These are phyloP conservation scores for Hericium erinaceus DNA, from an alignment of 768 basidiomycete species.

Conservation along the genomic window DNA sequence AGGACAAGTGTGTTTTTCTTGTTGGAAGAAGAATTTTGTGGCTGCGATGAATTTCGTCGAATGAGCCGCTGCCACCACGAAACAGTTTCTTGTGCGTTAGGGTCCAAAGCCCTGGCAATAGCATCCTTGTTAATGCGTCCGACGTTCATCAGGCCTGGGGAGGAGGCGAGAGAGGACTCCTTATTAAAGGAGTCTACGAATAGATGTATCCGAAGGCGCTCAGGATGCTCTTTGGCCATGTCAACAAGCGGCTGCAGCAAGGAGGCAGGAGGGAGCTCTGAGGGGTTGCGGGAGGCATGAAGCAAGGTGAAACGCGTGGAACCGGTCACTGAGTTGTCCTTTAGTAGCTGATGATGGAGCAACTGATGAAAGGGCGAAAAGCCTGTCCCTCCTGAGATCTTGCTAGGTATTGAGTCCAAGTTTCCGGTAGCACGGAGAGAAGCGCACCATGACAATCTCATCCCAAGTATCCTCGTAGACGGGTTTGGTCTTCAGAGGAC, in stretches of 20 bases:
- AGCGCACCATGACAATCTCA: conserved; percentile 65
- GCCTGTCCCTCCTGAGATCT: conserved; percentile 87
- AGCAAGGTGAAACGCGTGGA: conserved; percentile 60
- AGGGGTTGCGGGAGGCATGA: conserved; percentile 54
- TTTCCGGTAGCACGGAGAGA: background rate
- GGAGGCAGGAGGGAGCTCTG: conserved; percentile 59
- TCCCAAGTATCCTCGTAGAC: conserved; percentile 59
- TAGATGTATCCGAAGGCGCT: conserved; percentile 44
- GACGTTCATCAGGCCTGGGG: conserved; percentile 12
- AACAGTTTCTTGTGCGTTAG: conserved; percentile 11
- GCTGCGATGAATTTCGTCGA: background rate
- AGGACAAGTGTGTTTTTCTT: conserved; percentile 46
- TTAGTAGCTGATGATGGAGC: conserved; percentile 43
- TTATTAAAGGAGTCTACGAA: conserved; percentile 44
- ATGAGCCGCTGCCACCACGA: conserved; percentile 25
- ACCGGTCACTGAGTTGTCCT: conserved; percentile 5
- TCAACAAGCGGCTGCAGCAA: conserved; percentile 45
- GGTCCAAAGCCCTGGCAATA: conserved; percentile 34
- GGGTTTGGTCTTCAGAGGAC: conserved; percentile 62
- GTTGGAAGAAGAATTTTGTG: background rate
- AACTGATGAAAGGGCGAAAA: conserved; percentile 82
- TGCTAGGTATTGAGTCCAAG: background rate
- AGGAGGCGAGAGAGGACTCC: conserved; percentile 17
- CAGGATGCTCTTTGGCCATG: conserved; percentile 42
- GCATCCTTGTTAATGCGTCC: conserved; percentile 48